A percentile compares a stretch with the other conserved stretches of the same genome.
phyloP scores from a whole-genome alignment of 1,284 basidiomycete genomes.

The Mycena sp. region DNA sequence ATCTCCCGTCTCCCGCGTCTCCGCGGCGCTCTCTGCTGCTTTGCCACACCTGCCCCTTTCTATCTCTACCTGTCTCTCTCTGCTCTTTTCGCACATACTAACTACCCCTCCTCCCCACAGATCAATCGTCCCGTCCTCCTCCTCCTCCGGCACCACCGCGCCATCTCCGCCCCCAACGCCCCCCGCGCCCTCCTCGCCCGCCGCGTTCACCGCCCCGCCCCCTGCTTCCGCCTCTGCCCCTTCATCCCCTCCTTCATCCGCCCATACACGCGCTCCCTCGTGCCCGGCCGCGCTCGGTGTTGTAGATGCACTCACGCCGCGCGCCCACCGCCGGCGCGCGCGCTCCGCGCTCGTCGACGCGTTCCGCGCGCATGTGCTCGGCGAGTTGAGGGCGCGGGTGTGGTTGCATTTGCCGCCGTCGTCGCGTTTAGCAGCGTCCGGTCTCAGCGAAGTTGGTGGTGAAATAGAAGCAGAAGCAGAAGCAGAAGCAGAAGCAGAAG shows the following conservation, averaged over 20 bases:
- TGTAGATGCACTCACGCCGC: constrained; percentile 44
- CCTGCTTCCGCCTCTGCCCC: constrained; percentile 37
- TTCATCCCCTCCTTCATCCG: constrained; percentile 30
- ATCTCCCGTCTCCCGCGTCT: background rate
- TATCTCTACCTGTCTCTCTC: background rate
- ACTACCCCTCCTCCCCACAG: background rate
- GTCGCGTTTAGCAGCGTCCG: background rate
- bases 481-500: background rate
- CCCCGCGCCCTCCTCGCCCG: too few relatives aligned
- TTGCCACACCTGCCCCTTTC: background rate
- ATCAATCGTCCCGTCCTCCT: constrained; percentile 37
- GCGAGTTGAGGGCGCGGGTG: constrained; percentile 49
- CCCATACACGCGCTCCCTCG: too few relatives aligned
- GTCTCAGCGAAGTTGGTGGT: constrained; percentile 29
- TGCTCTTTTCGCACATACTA: background rate
- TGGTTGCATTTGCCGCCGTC: constrained; percentile 12
- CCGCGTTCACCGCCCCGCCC: constrained; percentile 38
- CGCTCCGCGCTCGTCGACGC: constrained; percentile 79
- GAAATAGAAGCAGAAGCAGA: too few relatives aligned
- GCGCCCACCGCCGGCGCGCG: constrained; percentile 69
- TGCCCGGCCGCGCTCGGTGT: too few relatives aligned
- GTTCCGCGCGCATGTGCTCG: constrained; percentile 74
- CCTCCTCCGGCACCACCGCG: too few relatives aligned
- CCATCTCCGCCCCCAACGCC: constrained; percentile 39
- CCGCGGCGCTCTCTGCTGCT: background rate